Percentiles rank a stretch among this genome's conserved stretches.
phyloP scores from a whole-genome alignment of 1,139 yeast species.

The Candida tetrigidarum region DNA sequence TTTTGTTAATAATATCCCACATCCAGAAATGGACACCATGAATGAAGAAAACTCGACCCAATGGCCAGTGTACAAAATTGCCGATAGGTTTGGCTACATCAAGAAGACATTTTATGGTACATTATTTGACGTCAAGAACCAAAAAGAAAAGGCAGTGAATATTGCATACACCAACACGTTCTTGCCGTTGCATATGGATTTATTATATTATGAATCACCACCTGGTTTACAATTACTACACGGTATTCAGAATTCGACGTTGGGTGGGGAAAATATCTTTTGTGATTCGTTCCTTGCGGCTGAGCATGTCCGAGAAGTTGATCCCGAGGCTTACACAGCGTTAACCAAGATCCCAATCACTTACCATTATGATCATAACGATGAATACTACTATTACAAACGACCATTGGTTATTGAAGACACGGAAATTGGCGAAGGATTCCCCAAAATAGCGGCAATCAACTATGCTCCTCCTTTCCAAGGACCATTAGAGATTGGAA shows the following conservation, averaged over 20 bases:
- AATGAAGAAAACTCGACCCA: slow-evolving; percentile 31
- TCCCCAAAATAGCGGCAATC: slow-evolving; percentile 55
- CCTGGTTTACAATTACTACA: slow-evolving; percentile 82
- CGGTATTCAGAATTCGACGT: slow-evolving; percentile 61
- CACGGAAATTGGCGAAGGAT: slow-evolving; percentile 30
- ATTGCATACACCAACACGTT: slow-evolving; percentile 73
- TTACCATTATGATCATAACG: slow-evolving; percentile 69
- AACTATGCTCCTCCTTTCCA: slow-evolving; percentile 89
- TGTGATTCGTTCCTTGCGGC: slow-evolving; percentile 81
- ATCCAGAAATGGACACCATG: slow-evolving; percentile 25
- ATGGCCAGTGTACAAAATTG: slow-evolving; percentile 55
- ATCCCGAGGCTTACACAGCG: slow-evolving; percentile 68
- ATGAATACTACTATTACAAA: slow-evolving; percentile 64
- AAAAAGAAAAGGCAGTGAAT: slow-evolving; percentile 62
- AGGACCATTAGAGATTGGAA: slow-evolving; percentile 71
- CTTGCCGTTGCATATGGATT: slow-evolving; percentile 81
- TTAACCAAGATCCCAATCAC: slow-evolving; percentile 67
- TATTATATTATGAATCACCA: slow-evolving; percentile 79
- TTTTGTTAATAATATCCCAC: slow-evolving; percentile 58
- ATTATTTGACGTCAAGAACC: slow-evolving; percentile 69
- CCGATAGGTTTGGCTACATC: slow-evolving; percentile 68
- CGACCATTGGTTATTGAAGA: slow-evolving; percentile 72
- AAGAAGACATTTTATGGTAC: slow-evolving; percentile 77
- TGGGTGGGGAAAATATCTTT: slow-evolving; percentile 75
- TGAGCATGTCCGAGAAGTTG: slow-evolving; percentile 51